Conservation (phyloP, 192 early-diverging fungal species). For the Diversispora epigaea region DNA sequence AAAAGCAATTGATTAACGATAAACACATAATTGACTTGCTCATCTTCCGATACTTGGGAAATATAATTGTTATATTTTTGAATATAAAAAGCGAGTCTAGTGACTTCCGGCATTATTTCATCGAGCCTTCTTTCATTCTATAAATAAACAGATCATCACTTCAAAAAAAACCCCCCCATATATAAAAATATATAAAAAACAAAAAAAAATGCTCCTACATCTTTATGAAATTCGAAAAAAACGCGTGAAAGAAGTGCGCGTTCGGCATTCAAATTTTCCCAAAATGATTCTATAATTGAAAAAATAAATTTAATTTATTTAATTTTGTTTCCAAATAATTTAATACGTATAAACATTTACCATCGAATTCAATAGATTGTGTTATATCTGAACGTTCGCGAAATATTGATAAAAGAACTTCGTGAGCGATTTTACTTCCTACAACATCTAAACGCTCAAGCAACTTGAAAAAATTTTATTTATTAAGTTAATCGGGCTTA, state of each 20-base stretch:
- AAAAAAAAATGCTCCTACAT: conserved; percentile 36
- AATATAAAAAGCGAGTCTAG: conserved; percentile 53
- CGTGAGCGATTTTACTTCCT: conserved; percentile 61
- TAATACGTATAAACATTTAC: too few species aligned
- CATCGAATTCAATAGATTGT: conserved; percentile 61
- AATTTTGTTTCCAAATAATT: too few species aligned
- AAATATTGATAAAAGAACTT: conserved; percentile 66
- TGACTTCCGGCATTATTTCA: conserved; percentile 68
- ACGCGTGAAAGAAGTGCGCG: conserved; percentile 50
- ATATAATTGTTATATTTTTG: conserved; percentile 55
- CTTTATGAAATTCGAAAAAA: conserved; percentile 45
- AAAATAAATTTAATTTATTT: neutral
- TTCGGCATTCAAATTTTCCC: conserved; percentile 55
- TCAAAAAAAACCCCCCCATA: neutral
- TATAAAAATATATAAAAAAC: conserved; percentile 26
- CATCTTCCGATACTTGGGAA: conserved; percentile 51
- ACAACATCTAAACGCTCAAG: conserved; percentile 73
- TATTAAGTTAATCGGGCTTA: neutral
- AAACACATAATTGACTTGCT: conserved; percentile 57
- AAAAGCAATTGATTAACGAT: conserved; percentile 73
- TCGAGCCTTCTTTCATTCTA: conserved; percentile 66
- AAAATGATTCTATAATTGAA: conserved; percentile 49
- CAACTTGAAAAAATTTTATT: conserved; percentile 40
- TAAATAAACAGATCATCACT: conserved; percentile 44
- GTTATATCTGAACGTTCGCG: conserved; percentile 64